A percentile compares a stretch with the other conserved stretches of the same genome.
Evolutionary conservation across 108 stramenopile species (phyloP).

Genomic region (Nannochloropsis gaditana): DNA sequence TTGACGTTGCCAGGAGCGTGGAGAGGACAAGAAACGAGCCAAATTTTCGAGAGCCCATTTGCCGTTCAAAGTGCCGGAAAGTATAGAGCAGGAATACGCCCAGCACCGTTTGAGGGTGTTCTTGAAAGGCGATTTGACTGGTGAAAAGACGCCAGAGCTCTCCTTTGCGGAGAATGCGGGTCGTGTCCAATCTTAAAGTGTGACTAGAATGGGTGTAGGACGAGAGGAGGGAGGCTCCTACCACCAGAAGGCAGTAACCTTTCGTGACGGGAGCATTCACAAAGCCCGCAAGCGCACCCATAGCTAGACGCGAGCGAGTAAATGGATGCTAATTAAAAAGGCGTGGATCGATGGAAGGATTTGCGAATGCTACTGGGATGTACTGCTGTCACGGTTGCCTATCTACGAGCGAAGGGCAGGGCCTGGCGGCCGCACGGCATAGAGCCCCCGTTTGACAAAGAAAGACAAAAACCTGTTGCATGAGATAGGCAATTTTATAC

Average conservation of each 20-base stretch:
- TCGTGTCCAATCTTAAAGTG: neutral
- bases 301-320: neutral
- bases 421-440: no score
- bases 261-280: slow-evolving; percentile 1
- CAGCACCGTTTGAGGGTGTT: neutral
- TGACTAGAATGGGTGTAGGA: slow-evolving; percentile 3
- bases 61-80: slow-evolving; percentile 13
- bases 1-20: neutral
- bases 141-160: neutral
- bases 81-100: neutral
- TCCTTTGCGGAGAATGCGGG: slow-evolving; percentile 19
- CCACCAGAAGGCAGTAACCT: neutral
- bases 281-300: neutral
- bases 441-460: no score
- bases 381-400: no score
- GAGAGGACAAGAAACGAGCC: slow-evolving; percentile 2
- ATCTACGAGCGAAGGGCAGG: no score
- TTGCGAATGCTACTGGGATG: no score
- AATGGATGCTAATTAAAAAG: no score
- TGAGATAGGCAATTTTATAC: no score
- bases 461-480: no score
- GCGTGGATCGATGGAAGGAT: no score
- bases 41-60: neutral
- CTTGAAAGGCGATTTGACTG: neutral
- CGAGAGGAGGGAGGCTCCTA: slow-evolving; percentile 1